A percentile compares a stretch with the other conserved stretches of the same genome.
phyloP scores from a whole-genome alignment of 2,329 filamentous ascomycete genomes.

The Coniochaeta ligniaria region DNA sequence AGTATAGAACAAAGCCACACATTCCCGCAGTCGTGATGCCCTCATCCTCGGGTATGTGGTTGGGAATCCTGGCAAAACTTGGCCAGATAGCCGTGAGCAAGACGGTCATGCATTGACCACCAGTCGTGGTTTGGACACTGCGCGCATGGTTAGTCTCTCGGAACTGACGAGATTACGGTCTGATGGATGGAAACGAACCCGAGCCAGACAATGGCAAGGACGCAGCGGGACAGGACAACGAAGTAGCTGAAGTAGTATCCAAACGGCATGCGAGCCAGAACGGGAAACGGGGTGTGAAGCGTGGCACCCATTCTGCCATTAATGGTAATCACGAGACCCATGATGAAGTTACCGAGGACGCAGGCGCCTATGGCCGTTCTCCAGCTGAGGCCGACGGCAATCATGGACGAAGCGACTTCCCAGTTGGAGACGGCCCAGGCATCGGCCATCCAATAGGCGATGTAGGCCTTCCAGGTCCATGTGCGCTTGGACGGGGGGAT shows the following conservation, averaged over 20 bases:
- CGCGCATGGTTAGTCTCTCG: too few relatives aligned
- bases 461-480: neutral
- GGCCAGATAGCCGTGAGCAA: conserved; percentile 2
- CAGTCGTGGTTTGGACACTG: conserved; percentile 2
- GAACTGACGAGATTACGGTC: too few relatives aligned
- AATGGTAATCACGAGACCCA: conserved; percentile 1
- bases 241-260: conserved; percentile 2
- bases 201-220: conserved; percentile 2
- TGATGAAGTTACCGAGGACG: conserved; percentile 1
- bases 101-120: conserved; percentile 1
- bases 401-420: conserved; percentile 2
- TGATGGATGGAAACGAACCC: too few relatives aligned
- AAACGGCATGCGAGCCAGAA: conserved; percentile 1
- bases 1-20: conserved; percentile 1
- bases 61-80: neutral
- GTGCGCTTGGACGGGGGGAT: conserved; percentile 1
- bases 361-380: conserved; percentile 1
- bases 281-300: conserved; percentile 1
- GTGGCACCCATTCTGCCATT: conserved; percentile 2
- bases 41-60: neutral
- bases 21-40: conserved; percentile 1
- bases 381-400: conserved; percentile 1
- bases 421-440: conserved; percentile 1
- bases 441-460: conserved; percentile 2
- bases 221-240: conserved; percentile 1